These are phyloP conservation scores for Pulveroboletus sp. DNA, from an alignment of 768 basidiomycete genomes.

Conservation along the genomic window DNA sequence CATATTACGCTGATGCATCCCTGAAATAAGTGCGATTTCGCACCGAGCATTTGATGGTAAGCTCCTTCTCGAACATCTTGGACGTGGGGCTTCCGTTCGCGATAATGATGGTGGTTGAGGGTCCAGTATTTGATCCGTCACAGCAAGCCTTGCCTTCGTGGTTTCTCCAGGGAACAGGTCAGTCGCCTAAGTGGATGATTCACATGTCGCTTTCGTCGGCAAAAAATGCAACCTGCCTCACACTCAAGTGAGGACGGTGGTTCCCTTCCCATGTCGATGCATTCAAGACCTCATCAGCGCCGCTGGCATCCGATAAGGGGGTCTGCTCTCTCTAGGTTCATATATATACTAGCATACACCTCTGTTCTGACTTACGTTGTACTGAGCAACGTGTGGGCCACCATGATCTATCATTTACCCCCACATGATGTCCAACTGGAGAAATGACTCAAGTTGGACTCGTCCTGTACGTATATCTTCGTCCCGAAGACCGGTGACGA, in stretches of 20 bases:
- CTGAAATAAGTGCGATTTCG: not conserved
- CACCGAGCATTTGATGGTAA: not conserved
- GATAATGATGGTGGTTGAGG: not conserved
- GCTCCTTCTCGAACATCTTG: not conserved
- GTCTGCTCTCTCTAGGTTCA: not conserved
- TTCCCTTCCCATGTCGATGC: not conserved
- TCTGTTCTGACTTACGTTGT: too few species aligned
- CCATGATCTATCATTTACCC: too few species aligned
- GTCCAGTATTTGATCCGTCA: not conserved
- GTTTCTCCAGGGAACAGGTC: too few species aligned
- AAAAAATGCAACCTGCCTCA: not conserved
- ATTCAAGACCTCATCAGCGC: not conserved
- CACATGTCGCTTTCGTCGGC: not conserved
- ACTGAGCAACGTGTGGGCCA: too few species aligned
- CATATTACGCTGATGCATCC: not conserved
- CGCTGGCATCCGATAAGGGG: not conserved
- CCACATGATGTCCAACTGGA: too few species aligned
- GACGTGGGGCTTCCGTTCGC: not conserved
- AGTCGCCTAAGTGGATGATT: too few species aligned
- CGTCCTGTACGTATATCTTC: too few species aligned
- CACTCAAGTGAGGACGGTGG: not conserved
- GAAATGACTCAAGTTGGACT: too few species aligned
- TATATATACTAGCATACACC: too few species aligned
- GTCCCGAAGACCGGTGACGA: too few species aligned
- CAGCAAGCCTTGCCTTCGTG: not conserved